phyloP scores from a whole-genome alignment of 495 filamentous ascomycete species.

The Jackrogersella multiformis region DNA sequence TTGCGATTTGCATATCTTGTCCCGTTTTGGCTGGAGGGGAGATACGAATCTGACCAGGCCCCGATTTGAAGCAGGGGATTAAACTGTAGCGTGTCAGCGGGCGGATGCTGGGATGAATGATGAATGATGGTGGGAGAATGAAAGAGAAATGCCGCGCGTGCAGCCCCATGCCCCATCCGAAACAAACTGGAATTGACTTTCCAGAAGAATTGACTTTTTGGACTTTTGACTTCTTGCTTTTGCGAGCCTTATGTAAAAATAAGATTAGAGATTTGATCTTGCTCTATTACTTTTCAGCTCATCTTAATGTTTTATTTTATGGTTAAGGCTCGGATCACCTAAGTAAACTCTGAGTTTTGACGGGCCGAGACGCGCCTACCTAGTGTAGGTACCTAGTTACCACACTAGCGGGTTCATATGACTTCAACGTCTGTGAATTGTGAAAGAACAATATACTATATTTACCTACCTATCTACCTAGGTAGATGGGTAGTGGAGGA shows the following conservation, averaged over 20 bases:
- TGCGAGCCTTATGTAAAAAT: conserved; percentile 15
- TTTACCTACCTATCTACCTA: too few relatives aligned
- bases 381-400: not conserved
- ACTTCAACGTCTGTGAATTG: not conserved
- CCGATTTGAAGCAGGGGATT: conserved; percentile 30
- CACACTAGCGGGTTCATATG: conserved; percentile 2
- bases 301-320: not conserved
- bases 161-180: conserved; percentile 16
- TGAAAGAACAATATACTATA: too few relatives aligned
- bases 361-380: conserved; percentile 1
- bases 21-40: conserved; percentile 30
- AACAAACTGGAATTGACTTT: conserved; percentile 38
- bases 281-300: conserved; percentile 5
- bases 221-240: not conserved
- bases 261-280: not conserved
- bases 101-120: conserved; percentile 1
- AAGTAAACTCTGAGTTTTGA: conserved; percentile 9
- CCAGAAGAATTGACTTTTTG: conserved; percentile 17
- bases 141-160: conserved; percentile 21
- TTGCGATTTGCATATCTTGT: conserved; percentile 33
- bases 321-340: conserved; percentile 4
- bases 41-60: conserved; percentile 30
- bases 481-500: too few relatives aligned
- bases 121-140: conserved; percentile 1
- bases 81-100: conserved; percentile 29